These are phyloP conservation scores for Cyclanthera cordifolia DNA, from an alignment of 306 rosid genomes.

Conservation along the genomic window DNA sequence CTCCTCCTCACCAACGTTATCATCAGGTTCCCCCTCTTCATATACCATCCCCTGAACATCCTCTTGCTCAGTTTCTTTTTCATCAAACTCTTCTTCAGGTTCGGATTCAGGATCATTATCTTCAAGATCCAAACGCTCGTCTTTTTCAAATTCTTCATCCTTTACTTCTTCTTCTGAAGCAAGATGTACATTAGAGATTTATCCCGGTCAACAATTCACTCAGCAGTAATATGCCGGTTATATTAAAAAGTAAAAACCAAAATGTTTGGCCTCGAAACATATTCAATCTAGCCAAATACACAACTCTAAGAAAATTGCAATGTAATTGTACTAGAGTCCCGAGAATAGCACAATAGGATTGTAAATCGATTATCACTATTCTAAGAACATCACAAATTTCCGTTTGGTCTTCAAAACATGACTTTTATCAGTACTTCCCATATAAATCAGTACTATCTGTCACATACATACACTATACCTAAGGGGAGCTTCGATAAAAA, in stretches of 20 bases:
- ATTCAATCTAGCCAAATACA: neutral
- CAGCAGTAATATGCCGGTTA: neutral
- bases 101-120: constrained; percentile 95
- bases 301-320: too few species aligned
- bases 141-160: constrained; percentile 77
- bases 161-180: constrained; percentile 78
- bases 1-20: constrained; percentile 57
- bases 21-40: constrained; percentile 63
- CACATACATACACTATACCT: neutral
- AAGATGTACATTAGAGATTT: constrained; percentile 24
- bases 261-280: neutral
- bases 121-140: constrained; percentile 83
- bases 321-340: neutral
- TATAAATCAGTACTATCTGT: neutral
- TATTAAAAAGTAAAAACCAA: constrained; percentile 13
- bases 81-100: constrained; percentile 85
- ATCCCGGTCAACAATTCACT: constrained; percentile 26
- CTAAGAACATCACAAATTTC: neutral
- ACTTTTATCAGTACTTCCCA: neutral
- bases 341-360: neutral
- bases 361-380: neutral
- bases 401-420: neutral
- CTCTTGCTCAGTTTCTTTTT: constrained; percentile 79
- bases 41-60: constrained; percentile 60
- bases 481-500: neutral